Evolutionary conservation across 192 early-diverging fungal genomes (phyloP), one percentile per base, ranked within the genome.

Genomic region (Borealophlyctis nickersoniae): DNA sequence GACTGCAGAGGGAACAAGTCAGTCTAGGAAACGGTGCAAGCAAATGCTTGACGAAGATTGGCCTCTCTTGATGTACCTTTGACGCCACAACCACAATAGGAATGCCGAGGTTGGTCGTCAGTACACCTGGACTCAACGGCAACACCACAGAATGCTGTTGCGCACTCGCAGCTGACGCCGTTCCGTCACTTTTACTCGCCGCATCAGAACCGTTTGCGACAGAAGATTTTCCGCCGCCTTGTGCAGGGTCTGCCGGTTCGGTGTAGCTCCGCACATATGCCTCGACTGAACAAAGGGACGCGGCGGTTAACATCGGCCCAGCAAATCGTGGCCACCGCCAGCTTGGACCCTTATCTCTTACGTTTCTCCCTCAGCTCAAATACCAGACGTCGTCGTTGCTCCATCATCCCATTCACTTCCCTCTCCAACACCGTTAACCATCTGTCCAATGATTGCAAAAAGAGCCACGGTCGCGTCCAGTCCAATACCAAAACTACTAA

Each of bases 391-490:
- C 39, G 7, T 19, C 39, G 39, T 19, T 45, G 39, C 39, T 45
- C 39, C 39, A 19, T 13, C 39, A 45, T 45, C 7, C 9, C 7
- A 7, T 86, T 64, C 26, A 92, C 74, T 0, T 79, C 73, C 3
- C 63, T 50, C 49, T 85, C 73, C 31, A 97, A 71, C 26, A 94
- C 79, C 50, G 77, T 76, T 31, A 92, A 71, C 90, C 92, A 97
- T 24, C 84, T 79, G 58, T 91, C 81, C 59, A 94, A 77, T 26
- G 85, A 75, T 62, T 88, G 86, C 64, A 94, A 66, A 75, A 94
- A 97, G 29, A 71, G 76, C 91, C 92, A 94, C 23, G 95, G 95
- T 71, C 81, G 78, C 24, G 86, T 80, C 95, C 95, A 98, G 76
- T 98, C 95, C 48, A 98, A 76, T 49, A 88, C 86, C 53, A 98